Percentiles rank a stretch among this genome's conserved stretches.
phyloP scores from a whole-genome alignment of 1,284 basidiomycete genomes.

The Boletellus deceptivus region DNA sequence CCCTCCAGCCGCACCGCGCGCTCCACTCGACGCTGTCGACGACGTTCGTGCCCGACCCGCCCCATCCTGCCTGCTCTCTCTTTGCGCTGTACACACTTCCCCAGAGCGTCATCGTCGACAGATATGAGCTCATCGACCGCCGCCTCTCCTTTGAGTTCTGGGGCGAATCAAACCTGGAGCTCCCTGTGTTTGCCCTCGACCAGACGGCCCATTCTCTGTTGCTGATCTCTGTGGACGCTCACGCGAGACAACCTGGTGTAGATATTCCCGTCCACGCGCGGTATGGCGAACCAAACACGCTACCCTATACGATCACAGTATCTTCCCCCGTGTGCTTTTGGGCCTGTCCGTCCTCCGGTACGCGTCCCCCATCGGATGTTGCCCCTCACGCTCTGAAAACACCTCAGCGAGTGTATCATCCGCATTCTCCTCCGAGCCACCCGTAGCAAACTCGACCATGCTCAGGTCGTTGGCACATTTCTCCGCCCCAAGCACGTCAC shows the following conservation, averaged over 20 bases:
- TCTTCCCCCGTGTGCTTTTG: conserved; percentile 29
- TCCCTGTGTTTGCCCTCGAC: conserved; percentile 33
- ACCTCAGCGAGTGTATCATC: conserved; percentile 6
- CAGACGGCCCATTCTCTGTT: conserved; percentile 18
- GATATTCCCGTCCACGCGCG: conserved; percentile 32
- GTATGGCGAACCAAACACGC: conserved; percentile 24
- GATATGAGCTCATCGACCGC: conserved; percentile 30
- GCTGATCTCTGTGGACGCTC: conserved; percentile 14
- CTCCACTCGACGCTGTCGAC: conserved; percentile 35
- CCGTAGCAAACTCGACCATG: conserved; percentile 22
- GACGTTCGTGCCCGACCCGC: conserved; percentile 11
- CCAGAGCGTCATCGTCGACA: conserved; percentile 30
- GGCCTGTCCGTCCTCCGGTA: conserved; percentile 29
- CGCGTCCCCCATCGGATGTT: conserved; percentile 1
- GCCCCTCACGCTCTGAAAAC: conserved; percentile 3
- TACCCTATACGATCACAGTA: conserved; percentile 16
- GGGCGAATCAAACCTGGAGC: conserved; percentile 33
- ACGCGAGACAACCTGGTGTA: conserved; percentile 8
- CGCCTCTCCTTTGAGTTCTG: conserved; percentile 30
- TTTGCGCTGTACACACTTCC: conserved; percentile 31
- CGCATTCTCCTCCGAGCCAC: conserved; percentile 13
- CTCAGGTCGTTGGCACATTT: conserved; percentile 21
- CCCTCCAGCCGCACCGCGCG: conserved; percentile 22
- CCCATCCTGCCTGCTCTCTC: conserved; percentile 17
- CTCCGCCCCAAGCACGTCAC: conserved; percentile 10